Evolutionary conservation across 768 basidiomycete genomes (phyloP), one percentile per base, ranked within the genome.

Genomic region (Tylopilus sp.): DNA sequence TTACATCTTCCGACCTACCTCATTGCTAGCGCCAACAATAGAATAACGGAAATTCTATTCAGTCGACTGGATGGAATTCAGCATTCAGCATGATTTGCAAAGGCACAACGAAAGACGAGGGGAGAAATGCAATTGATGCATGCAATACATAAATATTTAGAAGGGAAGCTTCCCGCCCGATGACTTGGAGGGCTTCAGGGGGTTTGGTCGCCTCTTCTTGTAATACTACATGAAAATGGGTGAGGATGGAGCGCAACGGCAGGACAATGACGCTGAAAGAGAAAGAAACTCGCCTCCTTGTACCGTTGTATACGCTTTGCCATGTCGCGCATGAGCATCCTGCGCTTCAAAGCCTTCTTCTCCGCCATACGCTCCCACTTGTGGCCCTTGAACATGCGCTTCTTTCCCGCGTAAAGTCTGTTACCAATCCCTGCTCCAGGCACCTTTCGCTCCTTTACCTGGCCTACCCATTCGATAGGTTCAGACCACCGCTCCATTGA

Each of bases 311-410:
- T 75, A 55, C 88, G 79, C 57, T 79, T 76, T 33, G 73, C 66
- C 88, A 91, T 90, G 64, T 82, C 79, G 60, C 81, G 77, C 76
- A 91, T 71, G 50, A 88, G 71, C 44, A 83, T 75, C 49, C 70
- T 70, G 56, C 73, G 80, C 62, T 75, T 78, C 61, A 69, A 70
- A 50, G 71, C 67, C 57, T 73, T 73, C 62, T 74, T 73, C 50
- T 72, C 75, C 57, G 73, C 75, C 57, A 71, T 64, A 31, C 87
- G 79, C 71, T 92, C 86, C 85, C 86, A 91, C 60, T 80, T 86
- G 75, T 92, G 90, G n/a, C 90, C 90, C 76, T 92, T 93, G 81
- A 93, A 92, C 90, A 92, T 92, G 55, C 79, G 75, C 76, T 82
- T 86, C 79, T 79, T 87, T 51, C 76, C 82, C 10, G 84, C 81